Conservation (phyloP, 2,329 filamentous ascomycete species). For the Claviceps pazoutovae region DNA sequence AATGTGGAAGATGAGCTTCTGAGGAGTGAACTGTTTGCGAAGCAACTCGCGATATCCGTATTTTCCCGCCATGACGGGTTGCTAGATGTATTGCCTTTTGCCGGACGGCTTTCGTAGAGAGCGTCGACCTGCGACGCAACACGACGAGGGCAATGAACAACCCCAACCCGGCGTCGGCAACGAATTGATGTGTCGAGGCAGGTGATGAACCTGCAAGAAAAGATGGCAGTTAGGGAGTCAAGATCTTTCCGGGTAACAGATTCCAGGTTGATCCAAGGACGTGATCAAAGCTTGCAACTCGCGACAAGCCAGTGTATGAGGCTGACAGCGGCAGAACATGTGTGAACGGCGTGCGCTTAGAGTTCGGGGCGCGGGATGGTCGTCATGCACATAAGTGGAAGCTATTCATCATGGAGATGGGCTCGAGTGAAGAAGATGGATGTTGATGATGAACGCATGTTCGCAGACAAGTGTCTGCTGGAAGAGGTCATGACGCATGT, state of each 20-base stretch:
- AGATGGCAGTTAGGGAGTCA: background rate
- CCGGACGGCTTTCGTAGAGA: slow-evolving; percentile 7
- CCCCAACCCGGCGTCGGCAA: too few relatives aligned
- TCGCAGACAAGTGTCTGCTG: background rate
- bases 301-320: slow-evolving; percentile 10
- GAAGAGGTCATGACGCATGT: background rate
- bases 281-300: slow-evolving; percentile 3
- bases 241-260: background rate
- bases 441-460: background rate
- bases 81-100: background rate
- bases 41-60: slow-evolving; percentile 29
- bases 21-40: slow-evolving; percentile 51
- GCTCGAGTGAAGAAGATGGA: too few relatives aligned
- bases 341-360: slow-evolving; percentile 2
- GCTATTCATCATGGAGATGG: background rate
- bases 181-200: background rate
- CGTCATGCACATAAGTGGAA: background rate
- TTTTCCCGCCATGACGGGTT: slow-evolving; percentile 22
- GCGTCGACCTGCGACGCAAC: slow-evolving; percentile 44
- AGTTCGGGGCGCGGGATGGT: slow-evolving; percentile 4
- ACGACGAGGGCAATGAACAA: background rate
- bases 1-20: slow-evolving; percentile 66
- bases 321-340: slow-evolving; percentile 4
- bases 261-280: background rate
- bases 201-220: background rate